A percentile compares a stretch with the other conserved stretches of the same genome.
These are phyloP conservation scores for Apophysomyces elegans DNA, from an alignment of 371 early-diverging fungal species.

Conservation along the genomic window DNA sequence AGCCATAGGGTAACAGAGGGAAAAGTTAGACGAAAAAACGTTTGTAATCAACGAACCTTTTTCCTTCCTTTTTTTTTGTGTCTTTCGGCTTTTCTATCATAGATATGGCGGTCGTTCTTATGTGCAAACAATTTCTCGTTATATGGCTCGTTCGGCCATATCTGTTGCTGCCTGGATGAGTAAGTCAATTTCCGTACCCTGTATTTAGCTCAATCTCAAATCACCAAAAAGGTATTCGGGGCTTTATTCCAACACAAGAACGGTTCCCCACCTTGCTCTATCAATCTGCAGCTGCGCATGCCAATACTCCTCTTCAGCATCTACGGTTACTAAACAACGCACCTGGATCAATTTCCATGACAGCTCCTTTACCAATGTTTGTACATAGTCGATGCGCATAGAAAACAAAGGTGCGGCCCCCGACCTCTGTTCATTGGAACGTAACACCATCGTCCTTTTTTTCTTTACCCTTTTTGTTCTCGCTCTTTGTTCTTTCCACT, in stretches of 20 bases:
- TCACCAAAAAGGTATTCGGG: slow-evolving; percentile 18
- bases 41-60: not conserved
- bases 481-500: not conserved
- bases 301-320: slow-evolving; percentile 28
- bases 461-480: not conserved
- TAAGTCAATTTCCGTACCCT: slow-evolving; percentile 16
- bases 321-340: slow-evolving; percentile 30
- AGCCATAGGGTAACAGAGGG: slow-evolving; percentile 20
- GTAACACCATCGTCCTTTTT: not conserved
- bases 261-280: slow-evolving; percentile 25
- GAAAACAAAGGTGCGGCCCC: not conserved
- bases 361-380: slow-evolving; percentile 14
- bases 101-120: slow-evolving; percentile 16
- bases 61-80: not conserved
- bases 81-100: not conserved
- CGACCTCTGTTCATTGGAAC: not conserved
- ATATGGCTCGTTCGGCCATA: slow-evolving; percentile 27
- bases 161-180: slow-evolving; percentile 33
- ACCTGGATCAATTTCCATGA: slow-evolving; percentile 26
- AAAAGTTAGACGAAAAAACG: not conserved
- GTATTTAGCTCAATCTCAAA: not conserved
- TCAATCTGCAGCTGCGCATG: slow-evolving; percentile 24
- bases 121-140: slow-evolving; percentile 23
- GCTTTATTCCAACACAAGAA: slow-evolving; percentile 21
- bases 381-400: slow-evolving; percentile 14